Percentiles rank a stretch among this genome's conserved stretches.
These are phyloP conservation scores for Oehlia diaphana DNA, from an alignment of 192 early-diverging fungal species.

Conservation along the genomic window DNA sequence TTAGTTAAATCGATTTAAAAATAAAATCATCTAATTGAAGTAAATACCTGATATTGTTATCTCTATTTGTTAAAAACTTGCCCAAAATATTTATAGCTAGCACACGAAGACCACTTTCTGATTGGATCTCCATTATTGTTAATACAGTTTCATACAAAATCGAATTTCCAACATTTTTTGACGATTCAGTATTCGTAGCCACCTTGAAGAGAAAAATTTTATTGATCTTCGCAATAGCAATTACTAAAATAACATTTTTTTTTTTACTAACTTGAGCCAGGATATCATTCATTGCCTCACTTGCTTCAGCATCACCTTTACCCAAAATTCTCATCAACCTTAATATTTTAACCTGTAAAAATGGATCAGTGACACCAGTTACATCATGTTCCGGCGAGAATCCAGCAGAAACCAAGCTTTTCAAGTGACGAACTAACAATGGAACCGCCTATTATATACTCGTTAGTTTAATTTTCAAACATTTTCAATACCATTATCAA, in stretches of 20 bases:
- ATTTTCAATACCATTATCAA: no score
- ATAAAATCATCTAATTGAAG: background rate
- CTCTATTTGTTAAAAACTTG: conserved; percentile 89
- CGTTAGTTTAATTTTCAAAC: background rate
- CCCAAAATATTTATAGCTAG: conserved; percentile 98
- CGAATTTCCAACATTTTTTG: conserved; percentile 97
- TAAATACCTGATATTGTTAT: conserved; percentile 92
- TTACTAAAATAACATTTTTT: background rate
- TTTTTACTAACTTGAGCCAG: conserved; percentile 73
- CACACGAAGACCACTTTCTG: conserved; percentile 86
- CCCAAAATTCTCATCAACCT: conserved; percentile 86
- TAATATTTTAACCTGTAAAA: conserved; percentile 93
- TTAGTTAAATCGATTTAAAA: conserved; percentile 20
- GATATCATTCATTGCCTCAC: conserved; percentile 96
- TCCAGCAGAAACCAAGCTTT: conserved; percentile 81
- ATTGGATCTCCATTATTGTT: conserved; percentile 95
- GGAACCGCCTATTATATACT: conserved; percentile 63
- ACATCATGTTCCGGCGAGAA: conserved; percentile 96
- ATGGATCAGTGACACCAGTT: conserved; percentile 94
- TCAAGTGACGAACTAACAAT: conserved; percentile 82
- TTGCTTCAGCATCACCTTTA: conserved; percentile 74
- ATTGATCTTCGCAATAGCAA: background rate
- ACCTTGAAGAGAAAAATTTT: conserved; percentile 42
- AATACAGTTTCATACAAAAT: conserved; percentile 97
- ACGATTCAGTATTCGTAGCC: conserved; percentile 90